Base-by-base conservation (phyloP, 2,329 filamentous ascomycete species). In the Colletotrichum orbiculare region DNA sequence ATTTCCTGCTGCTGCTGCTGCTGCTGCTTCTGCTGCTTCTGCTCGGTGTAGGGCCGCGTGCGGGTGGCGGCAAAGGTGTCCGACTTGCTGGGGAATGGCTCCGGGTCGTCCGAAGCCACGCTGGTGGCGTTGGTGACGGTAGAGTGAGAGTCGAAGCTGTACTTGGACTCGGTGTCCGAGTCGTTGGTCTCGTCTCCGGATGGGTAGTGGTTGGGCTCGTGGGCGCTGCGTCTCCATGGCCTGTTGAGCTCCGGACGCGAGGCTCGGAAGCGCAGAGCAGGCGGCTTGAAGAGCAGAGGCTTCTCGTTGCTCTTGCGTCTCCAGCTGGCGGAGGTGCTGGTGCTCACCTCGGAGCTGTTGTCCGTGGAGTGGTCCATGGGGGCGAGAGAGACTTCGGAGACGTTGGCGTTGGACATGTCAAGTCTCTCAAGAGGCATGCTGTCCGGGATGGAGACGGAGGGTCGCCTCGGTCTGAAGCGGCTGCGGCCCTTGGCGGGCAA, bases 51-150 rank as follows among this genome's bases (percentile, higher is more conserved):
- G 10, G 58, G 42, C 34, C 42, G 41, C 7, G 62, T 49, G 4
- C 62, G 62, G 35, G 52, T 41, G 25, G 57, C 35, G 39, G 57
- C 49, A 11, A 37, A 42, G 11, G 57, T 45, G 17, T 46, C 46
- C 12, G 62, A 46, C 42, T 65, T 67, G 41, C 15, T 47, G 57
- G 57, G 55, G 39, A 35, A 61, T 10, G 50, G 45, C 5, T 64
- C 43, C 9, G 35, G 42, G 25, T 65, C 62, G 7, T 54, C 60
- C 11, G 60, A 60, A 2, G 60, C 62, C 25, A 68, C 61, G 42
- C 67, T 68, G n/a, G 67, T 68, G n/a, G 67, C 67, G 53, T 52
- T 55, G 5, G 67, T 68, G 52, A 67, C 17, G 45, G 56, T 48
- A n/a, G 65, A 64, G 25, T 41, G 47, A 33, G 65, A 58, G 42